These are phyloP conservation scores for Verticillium longisporum DNA, from an alignment of 2,329 filamentous ascomycete genomes.

Conservation along the genomic window DNA sequence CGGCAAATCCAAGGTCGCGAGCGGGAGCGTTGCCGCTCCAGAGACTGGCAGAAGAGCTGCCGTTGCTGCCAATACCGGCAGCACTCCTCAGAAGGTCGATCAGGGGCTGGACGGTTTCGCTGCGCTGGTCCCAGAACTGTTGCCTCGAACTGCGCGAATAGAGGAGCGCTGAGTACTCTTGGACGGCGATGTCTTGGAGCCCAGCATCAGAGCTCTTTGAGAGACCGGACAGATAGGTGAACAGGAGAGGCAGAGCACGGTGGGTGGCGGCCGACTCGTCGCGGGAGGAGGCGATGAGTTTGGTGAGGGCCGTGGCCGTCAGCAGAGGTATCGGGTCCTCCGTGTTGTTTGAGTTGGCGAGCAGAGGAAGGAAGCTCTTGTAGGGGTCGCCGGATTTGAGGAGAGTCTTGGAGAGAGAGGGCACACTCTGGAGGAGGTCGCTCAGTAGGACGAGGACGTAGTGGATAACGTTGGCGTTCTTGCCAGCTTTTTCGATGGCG, in stretches of 20 bases:
- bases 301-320: conserved; percentile 79
- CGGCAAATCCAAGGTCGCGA: conserved; percentile 57
- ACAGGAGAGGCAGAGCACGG: conserved; percentile 72
- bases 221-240: conserved; percentile 78
- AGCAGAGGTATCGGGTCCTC: conserved; percentile 83
- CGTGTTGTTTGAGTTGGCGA: conserved; percentile 66
- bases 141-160: conserved; percentile 67
- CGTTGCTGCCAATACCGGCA: conserved; percentile 63
- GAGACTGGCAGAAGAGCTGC: conserved; percentile 50
- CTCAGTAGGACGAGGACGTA: conserved; percentile 86
- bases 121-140: conserved; percentile 86
- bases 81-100: conserved; percentile 76
- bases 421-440: conserved; percentile 67
- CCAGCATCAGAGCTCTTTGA: conserved; percentile 82
- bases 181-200: conserved; percentile 91
- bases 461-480: conserved; percentile 85
- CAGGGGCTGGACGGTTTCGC: conserved; percentile 76
- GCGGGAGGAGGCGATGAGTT: conserved; percentile 63
- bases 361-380: conserved; percentile 75
- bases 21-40: conserved; percentile 49
- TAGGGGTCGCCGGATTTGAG: conserved; percentile 73
- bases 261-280: conserved; percentile 59
- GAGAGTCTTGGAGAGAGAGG: conserved; percentile 69
- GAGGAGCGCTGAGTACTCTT: conserved; percentile 80
- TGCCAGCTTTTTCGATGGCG: conserved; percentile 78